A percentile compares a stretch with the other conserved stretches of the same genome.
Evolutionary conservation across 768 basidiomycete genomes (phyloP).

Genomic region (Amyloporia xantha): DNA sequence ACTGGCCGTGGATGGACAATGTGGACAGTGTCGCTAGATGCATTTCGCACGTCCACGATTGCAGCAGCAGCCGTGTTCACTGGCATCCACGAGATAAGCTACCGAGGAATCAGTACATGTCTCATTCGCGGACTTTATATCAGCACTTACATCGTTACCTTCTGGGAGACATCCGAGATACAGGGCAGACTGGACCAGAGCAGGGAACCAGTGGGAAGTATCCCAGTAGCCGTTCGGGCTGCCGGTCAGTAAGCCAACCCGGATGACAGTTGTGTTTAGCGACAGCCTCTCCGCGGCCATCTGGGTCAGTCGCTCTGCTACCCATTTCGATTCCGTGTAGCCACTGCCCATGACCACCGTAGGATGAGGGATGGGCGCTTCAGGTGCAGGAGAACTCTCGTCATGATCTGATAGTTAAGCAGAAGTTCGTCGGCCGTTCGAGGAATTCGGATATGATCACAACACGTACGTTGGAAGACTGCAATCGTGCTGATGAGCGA

Average conservation of each 20-base stretch:
- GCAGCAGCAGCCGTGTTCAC: slow-evolving; percentile 31
- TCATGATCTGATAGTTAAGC: not conserved
- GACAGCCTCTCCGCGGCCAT: slow-evolving; percentile 26
- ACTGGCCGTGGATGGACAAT: slow-evolving; percentile 33
- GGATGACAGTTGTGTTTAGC: slow-evolving; percentile 29
- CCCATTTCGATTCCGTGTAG: slow-evolving; percentile 42
- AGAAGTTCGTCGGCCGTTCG: too few species aligned
- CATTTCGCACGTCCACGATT: slow-evolving; percentile 24
- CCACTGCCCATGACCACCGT: slow-evolving; percentile 30
- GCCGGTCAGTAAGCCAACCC: slow-evolving; percentile 44
- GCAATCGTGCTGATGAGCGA: slow-evolving; percentile 11
- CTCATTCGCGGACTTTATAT: not conserved
- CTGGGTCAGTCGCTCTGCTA: slow-evolving; percentile 35
- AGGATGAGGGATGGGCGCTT: slow-evolving; percentile 18
- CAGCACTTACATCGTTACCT: not conserved
- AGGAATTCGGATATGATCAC: too few species aligned
- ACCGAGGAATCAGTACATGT: not conserved
- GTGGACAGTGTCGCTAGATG: slow-evolving; percentile 24
- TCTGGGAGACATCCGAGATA: slow-evolving; percentile 5
- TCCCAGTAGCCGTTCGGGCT: slow-evolving; percentile 37
- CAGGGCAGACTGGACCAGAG: slow-evolving; percentile 20
- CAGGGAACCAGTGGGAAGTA: slow-evolving; percentile 37
- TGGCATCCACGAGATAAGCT: slow-evolving; percentile 40
- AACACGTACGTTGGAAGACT: slow-evolving; percentile 2
- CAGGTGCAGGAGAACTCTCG: slow-evolving; percentile 5